Evolutionary conservation across 192 early-diverging fungal genomes (phyloP), one percentile per base, ranked within the genome.

Genomic region (Endogone sp.): DNA sequence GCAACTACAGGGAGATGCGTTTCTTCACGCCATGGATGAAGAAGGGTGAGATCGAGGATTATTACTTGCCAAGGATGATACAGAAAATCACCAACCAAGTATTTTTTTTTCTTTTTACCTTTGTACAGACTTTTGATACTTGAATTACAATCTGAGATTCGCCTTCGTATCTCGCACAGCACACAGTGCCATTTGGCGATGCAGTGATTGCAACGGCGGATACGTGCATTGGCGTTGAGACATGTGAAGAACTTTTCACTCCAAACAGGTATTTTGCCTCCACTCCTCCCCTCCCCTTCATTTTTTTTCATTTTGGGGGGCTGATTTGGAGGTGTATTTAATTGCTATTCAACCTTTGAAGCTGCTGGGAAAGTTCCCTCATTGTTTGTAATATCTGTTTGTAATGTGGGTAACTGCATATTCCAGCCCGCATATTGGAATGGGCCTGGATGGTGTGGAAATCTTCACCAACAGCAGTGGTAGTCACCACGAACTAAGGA

Each of bases 191-290:
- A 25, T 84, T 99, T 55, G 98, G 98, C 23, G 96, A 99, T 70
- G 94, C 90, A 4, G 91, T 99, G 2, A 82, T 99, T 61, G 77
- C 83, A 26, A 91, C 94, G 4, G 66, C 80, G 27, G 95, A 98
- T 71, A 90, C 97, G 3, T 92, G 90, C 59, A 80, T 99, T 60
- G 98, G 98, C 11, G 86, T 93, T 2, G 98, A 99, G 76, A 81
- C 94, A 64, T 99, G 98, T 70, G 98, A 99, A 80, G 98, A 99
- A 67, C 79, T 99, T 21, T 99, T 98, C 81, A 96, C 95, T 3
- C 94, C 97, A 3, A 81, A 91, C 44, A 93, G 90, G 89, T 89
- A 72, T 25, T 21, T 63, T 4, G 11, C 54, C 2, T 16, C 37
- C 29, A 2, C 65, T 9, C 8, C 29, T 65, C 21, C 30, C 0